A percentile compares a stretch with the other conserved stretches of the same genome.
These are phyloP conservation scores for Candida nonsorbophila DNA, from an alignment of 805 yeast species.

Conservation along the genomic window DNA sequence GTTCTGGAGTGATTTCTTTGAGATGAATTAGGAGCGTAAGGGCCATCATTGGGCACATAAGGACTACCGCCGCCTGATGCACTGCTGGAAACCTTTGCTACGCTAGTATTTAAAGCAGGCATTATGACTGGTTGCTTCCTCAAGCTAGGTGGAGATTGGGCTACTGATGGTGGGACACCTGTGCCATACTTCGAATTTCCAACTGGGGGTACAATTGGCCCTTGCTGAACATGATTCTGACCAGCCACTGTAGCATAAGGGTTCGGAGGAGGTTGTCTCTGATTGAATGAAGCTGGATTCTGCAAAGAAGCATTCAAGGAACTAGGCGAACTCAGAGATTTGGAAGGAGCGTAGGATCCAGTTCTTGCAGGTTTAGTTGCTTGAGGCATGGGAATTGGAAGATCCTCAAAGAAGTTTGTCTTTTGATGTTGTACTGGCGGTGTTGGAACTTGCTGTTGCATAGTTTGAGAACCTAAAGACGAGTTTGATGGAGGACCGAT, in stretches of 20 bases:
- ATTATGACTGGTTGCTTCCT: too few relatives aligned
- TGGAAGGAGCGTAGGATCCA: constrained; percentile 9
- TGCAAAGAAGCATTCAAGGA: too few relatives aligned
- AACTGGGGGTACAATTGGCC: constrained; percentile 2
- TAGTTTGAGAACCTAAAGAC: too few relatives aligned
- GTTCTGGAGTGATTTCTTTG: constrained; percentile 34
- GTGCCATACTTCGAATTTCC: too few relatives aligned
- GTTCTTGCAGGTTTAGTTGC: constrained; percentile 25
- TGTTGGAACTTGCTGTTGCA: too few relatives aligned
- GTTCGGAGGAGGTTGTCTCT: neutral
- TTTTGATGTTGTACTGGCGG: constrained; percentile 13
- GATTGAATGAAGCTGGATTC: neutral
- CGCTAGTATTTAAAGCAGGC: constrained; percentile 24
- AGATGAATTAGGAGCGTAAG: constrained; percentile 35
- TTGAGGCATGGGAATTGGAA: constrained; percentile 39
- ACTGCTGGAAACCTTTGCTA: constrained; percentile 14
- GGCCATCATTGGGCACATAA: constrained; percentile 40
- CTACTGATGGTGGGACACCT: too few relatives aligned
- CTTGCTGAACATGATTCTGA: neutral
- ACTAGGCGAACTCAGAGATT: constrained; percentile 12
- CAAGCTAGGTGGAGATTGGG: too few relatives aligned
- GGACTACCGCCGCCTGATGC: constrained; percentile 25
- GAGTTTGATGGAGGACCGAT: too few relatives aligned
- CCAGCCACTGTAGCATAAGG: neutral
- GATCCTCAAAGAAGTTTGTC: constrained; percentile 56